Base-by-base conservation (phyloP, 805 yeast species). In the Komagataella phaffii region DNA sequence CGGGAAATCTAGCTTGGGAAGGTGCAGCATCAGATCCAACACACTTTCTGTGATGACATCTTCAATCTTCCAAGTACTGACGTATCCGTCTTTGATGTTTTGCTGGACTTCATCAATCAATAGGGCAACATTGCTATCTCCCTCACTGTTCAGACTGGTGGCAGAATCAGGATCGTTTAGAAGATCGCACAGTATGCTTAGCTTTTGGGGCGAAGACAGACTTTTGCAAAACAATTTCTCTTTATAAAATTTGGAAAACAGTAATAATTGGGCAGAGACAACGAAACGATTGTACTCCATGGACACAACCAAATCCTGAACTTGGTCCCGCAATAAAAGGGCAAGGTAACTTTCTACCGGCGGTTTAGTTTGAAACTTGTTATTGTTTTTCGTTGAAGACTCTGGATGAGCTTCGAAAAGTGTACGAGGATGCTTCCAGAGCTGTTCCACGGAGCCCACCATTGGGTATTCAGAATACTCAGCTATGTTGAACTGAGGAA, bases 201-300 rank as follows among this genome's bases (percentile, higher is more conserved):
- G 69, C 54, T 80, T 81, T 57, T 89, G 96, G 53, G 89, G 74
- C 0, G 95, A 78, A 3, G 84, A 77, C 44, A 95, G 95, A 1
- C 93, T 79, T 46, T 77, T 75, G 1, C 88, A 78, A 65, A 86
- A 85, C n/a, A 74, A 59, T 45, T 76, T 77, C 8, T 79, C 73
- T 55, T 78, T 74, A 70, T 89, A 89, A 59, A 81, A 90, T 51
- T 78, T 64, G 59, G 85, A 89, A 52, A 93, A 67, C 6, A 83
- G 78, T 30, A 88, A 75, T 47, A 93, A 75, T 64, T 89, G 96
- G 55, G 86, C 80, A 0, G 96, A 82, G 7, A 88, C 95, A 56
- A 87, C 93, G 48, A 79, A 80, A 61, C 96, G 83, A 68, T 93
- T 93, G 72, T 88, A 93, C 57, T 90, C 95, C 70, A 91, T 69